Percentiles rank a stretch among this genome's conserved stretches.
phyloP scores from a whole-genome alignment of 78 protist genomes.

The Dictyostelium citrinum region DNA sequence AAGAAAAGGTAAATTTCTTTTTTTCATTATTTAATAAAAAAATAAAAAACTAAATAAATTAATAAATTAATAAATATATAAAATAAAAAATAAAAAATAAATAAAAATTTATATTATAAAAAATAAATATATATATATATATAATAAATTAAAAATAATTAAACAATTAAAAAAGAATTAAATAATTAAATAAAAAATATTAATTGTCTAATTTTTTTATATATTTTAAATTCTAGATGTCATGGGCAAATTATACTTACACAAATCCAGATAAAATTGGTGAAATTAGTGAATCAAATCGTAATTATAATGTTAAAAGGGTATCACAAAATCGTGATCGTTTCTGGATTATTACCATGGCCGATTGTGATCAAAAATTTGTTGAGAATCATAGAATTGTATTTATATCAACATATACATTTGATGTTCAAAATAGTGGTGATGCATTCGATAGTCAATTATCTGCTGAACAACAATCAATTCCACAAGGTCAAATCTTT shows the following conservation, averaged over 20 bases:
- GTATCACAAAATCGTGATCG: slow-evolving; percentile 37
- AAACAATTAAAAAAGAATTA: too few species aligned
- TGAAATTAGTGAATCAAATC: neutral
- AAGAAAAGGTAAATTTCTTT: slow-evolving; percentile 31
- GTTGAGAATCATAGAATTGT: neutral
- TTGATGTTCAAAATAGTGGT: slow-evolving; percentile 26
- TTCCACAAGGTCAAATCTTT: slow-evolving; percentile 55
- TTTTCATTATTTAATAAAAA: too few species aligned
- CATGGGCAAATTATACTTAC: neutral
- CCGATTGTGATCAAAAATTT: neutral
- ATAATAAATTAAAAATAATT: too few species aligned
- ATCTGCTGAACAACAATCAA: slow-evolving; percentile 41
- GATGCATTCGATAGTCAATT: slow-evolving; percentile 28
- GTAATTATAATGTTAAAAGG: neutral
- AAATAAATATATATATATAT: too few species aligned
- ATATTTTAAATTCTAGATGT: too few species aligned
- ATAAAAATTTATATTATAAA: too few species aligned
- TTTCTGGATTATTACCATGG: slow-evolving; percentile 36
- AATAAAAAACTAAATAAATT: too few species aligned
- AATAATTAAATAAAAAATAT: too few species aligned
- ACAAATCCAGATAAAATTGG: neutral
- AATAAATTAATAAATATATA: too few species aligned
- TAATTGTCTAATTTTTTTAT: too few species aligned
- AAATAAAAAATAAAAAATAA: too few species aligned
- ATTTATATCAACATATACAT: neutral